A percentile compares a stretch with the other conserved stretches of the same genome.
These are phyloP conservation scores for Caulochytrium protostelioides DNA, from an alignment of 371 early-diverging fungal species.

Conservation along the genomic window DNA sequence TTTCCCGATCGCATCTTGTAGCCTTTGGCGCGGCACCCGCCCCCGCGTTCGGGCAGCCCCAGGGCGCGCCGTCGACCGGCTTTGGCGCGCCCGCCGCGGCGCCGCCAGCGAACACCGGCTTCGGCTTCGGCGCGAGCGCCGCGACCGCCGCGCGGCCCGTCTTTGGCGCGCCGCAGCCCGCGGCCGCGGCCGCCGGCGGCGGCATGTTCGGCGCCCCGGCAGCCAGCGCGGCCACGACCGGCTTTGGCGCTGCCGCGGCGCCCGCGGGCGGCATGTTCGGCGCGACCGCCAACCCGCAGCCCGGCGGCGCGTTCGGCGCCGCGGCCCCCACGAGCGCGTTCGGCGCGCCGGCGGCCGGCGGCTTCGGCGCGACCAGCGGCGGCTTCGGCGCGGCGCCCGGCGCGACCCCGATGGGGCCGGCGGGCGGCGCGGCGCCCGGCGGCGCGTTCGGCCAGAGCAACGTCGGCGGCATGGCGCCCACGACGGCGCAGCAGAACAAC, in stretches of 20 bases:
- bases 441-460: constrained; percentile 19
- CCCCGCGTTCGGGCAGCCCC: not conserved
- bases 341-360: constrained; percentile 16
- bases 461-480: constrained; percentile 6
- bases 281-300: too few species aligned
- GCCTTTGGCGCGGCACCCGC: constrained; percentile 5
- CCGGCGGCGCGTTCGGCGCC: constrained; percentile 10
- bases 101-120: not conserved
- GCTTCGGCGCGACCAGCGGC: constrained; percentile 3
- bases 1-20: too few species aligned
- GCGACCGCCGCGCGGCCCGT: constrained; percentile 15
- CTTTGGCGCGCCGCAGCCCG: constrained; percentile 15
- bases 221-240: constrained; percentile 13
- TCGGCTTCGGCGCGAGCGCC: constrained; percentile 2
- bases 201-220: constrained; percentile 2
- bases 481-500: constrained; percentile 12
- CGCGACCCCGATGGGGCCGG: too few species aligned
- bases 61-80: not conserved
- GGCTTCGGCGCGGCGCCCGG: not conserved
- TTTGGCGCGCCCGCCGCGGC: constrained; percentile 3
- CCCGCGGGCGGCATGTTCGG: constrained; percentile 1
- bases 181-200: constrained; percentile 1
- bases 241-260: constrained; percentile 24
- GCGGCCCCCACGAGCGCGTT: constrained; percentile 19
- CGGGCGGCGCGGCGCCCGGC: constrained; percentile 12